Evolutionary conservation across 148 eudicot genomes (phyloP).

Genomic region (Pouteria glomerata): DNA sequence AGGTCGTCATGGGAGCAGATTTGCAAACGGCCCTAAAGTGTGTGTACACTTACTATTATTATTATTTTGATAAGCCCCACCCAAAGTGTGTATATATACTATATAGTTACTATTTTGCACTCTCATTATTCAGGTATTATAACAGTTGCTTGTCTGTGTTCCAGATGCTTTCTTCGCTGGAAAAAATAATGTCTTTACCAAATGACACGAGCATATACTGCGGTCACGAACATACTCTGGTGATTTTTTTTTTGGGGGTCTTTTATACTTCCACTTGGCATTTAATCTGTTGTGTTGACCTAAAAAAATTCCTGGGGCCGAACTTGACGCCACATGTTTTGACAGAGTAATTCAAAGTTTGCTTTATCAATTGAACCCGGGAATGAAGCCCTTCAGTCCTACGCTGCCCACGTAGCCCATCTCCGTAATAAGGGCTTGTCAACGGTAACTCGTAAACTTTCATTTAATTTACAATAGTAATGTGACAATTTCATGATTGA

Average conservation of each 20-base stretch:
- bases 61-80: no score
- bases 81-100: no score
- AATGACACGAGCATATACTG: conserved; percentile 78
- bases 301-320: background rate
- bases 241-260: conserved; percentile 19
- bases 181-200: conserved; percentile 65
- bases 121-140: background rate
- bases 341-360: conserved; percentile 88
- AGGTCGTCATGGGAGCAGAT: no score
- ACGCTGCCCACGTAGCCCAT: conserved; percentile 58
- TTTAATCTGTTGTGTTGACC: background rate
- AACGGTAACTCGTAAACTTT: conserved; percentile 51
- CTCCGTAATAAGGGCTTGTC: conserved; percentile 70
- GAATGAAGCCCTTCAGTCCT: conserved; percentile 59
- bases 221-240: conserved; percentile 89
- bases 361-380: conserved; percentile 83
- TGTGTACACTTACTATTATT: no score
- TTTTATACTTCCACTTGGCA: background rate
- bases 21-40: no score
- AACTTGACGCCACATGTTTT: conserved; percentile 15
- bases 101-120: no score
- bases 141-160: conserved; percentile 11
- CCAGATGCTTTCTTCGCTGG: conserved; percentile 72
- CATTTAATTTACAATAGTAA: no score
- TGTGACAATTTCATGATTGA: no score